A percentile compares a stretch with the other conserved stretches of the same genome.
Evolutionary conservation across 139 green algal species (phyloP).

Genomic region (Spirogloea muscicola): DNA sequence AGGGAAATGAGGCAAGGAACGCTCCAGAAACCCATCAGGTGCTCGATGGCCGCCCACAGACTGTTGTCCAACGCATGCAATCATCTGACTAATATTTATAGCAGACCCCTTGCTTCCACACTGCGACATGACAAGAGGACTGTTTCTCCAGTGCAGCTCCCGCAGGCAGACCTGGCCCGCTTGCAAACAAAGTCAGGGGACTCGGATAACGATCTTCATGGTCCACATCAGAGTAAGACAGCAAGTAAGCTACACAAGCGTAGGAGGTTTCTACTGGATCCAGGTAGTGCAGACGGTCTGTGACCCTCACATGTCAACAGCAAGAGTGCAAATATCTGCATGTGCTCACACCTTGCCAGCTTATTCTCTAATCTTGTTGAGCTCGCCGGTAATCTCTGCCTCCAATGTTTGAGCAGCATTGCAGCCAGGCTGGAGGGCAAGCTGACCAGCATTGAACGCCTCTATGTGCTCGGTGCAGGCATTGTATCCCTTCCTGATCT

Average conservation of each 20-base stretch:
- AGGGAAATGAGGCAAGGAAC: constrained; percentile 88
- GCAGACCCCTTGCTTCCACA: constrained; percentile 80
- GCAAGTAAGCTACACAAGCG: too few species aligned
- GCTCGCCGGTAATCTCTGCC: constrained; percentile 69
- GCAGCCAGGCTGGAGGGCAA: constrained; percentile 81
- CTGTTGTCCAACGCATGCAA: constrained; percentile 97
- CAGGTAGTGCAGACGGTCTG: too few species aligned
- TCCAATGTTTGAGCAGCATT: constrained; percentile 85
- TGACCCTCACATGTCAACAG: too few species aligned
- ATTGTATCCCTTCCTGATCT: constrained; percentile 66
- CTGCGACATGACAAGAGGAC: constrained; percentile 92
- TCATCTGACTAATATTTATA: constrained; percentile 99
- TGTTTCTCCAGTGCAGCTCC: constrained; percentile 82
- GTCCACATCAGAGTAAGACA: too few species aligned
- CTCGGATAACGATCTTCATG: too few species aligned
- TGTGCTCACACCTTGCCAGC: constrained; percentile 78
- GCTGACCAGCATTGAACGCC: constrained; percentile 44
- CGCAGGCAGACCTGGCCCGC: constrained; percentile 76
- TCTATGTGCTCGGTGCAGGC: constrained; percentile 68
- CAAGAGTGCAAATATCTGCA: too few species aligned
- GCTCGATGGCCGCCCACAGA: constrained; percentile 80
- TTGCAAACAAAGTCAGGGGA: too few species aligned
- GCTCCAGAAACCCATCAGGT: constrained; percentile 87
- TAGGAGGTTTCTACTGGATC: too few species aligned
- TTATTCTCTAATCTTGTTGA: constrained; percentile 86